Conservation (phyloP, 2,329 filamentous ascomycete species). For the Thielaviopsis populi region DNA sequence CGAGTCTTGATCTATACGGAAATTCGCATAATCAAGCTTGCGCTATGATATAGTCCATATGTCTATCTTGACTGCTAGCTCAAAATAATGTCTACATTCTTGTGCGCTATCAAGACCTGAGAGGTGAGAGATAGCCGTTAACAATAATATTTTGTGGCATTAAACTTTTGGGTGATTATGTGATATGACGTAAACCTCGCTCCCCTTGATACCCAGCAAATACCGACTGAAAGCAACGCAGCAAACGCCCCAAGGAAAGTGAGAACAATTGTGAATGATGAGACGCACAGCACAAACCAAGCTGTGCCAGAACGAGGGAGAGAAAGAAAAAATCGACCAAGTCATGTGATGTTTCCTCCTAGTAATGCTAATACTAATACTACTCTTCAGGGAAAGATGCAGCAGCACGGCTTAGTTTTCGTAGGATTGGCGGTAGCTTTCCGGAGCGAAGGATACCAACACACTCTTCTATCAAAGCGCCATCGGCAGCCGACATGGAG, state of each 20-base stretch:
- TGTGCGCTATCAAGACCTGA: background rate
- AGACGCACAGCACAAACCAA: background rate
- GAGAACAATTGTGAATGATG: background rate
- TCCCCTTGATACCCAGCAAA: background rate
- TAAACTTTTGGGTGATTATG: background rate
- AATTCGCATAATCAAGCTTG: too few relatives aligned
- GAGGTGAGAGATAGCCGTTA: background rate
- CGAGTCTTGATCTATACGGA: too few relatives aligned
- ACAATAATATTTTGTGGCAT: background rate
- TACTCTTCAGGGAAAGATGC: slow-evolving; percentile 23
- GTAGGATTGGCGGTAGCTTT: slow-evolving; percentile 25
- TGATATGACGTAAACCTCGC: slow-evolving; percentile 11
- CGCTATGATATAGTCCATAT: too few relatives aligned
- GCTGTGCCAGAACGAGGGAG: too few relatives aligned
- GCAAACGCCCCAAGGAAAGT: slow-evolving; percentile 2
- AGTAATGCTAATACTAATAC: too few relatives aligned
- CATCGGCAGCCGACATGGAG: slow-evolving; percentile 25
- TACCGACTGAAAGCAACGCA: slow-evolving; percentile 3
- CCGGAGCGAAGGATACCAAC: slow-evolving; percentile 26
- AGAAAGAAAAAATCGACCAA: too few relatives aligned
- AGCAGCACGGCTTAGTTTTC: slow-evolving; percentile 25
- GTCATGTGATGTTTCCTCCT: background rate
- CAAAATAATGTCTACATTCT: too few relatives aligned
- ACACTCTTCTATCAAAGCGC: slow-evolving; percentile 25
- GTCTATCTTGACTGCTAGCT: too few relatives aligned